Conservation (phyloP, 176 grass and related monocot species). For the Secale cereale region DNA sequence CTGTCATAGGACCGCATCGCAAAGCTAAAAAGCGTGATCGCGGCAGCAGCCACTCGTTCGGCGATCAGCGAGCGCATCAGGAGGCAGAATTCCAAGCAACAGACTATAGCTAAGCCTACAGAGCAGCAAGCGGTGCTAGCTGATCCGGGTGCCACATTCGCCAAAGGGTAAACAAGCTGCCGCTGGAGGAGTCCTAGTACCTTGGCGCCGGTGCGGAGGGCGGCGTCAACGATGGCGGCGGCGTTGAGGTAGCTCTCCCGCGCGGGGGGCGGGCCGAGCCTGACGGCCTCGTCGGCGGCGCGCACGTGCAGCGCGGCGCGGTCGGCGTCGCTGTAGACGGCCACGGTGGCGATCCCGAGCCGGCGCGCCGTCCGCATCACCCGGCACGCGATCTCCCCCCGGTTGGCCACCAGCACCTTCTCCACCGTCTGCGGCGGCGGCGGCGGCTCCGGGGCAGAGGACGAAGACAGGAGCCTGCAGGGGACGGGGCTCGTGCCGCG, state of each 20-base stretch:
- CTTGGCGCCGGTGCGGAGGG: slow-evolving; percentile 71
- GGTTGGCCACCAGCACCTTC: slow-evolving; percentile 90
- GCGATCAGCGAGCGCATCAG: neutral
- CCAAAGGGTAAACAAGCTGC: neutral
- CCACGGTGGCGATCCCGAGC: slow-evolving; percentile 69
- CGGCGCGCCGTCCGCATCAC: slow-evolving; percentile 68
- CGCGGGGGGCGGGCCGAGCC: slow-evolving; percentile 64
- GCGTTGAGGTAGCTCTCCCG: slow-evolving; percentile 85
- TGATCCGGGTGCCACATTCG: neutral
- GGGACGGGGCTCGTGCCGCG: neutral
- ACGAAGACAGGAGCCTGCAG: slow-evolving; percentile 32
- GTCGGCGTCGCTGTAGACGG: slow-evolving; percentile 93
- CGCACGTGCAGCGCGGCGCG: slow-evolving; percentile 69
- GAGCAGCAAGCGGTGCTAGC: neutral
- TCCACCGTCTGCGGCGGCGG: slow-evolving; percentile 26
- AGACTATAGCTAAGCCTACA: neutral
- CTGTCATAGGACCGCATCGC: neutral
- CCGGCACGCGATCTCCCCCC: slow-evolving; percentile 91
- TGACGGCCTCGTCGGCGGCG: slow-evolving; percentile 71
- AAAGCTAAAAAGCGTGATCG: neutral
- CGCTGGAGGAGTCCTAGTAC: neutral
- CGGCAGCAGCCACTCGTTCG: neutral
- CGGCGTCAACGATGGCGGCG: slow-evolving; percentile 70
- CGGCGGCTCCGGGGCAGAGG: neutral
- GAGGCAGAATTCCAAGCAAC: neutral